Conservation (phyloP, 2,329 filamentous ascomycete species). For the Coniella vitis region DNA sequence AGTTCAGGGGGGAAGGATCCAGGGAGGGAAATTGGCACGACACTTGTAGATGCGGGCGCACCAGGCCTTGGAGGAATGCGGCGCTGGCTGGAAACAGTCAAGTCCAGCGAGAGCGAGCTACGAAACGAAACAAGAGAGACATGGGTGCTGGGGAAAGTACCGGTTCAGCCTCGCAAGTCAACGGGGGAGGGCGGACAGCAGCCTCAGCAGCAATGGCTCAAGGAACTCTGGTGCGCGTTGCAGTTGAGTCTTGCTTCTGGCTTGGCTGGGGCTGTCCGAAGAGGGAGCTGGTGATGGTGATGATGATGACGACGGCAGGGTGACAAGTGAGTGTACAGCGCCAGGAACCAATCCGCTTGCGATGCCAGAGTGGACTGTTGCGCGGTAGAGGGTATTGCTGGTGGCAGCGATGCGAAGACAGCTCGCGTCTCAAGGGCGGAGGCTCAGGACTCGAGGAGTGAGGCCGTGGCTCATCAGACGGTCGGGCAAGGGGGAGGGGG, state of each 20-base stretch:
- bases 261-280: not conserved
- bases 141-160: slow-evolving; percentile 9
- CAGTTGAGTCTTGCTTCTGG: slow-evolving; percentile 12
- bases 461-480: slow-evolving; percentile 14
- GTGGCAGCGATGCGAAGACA: slow-evolving; percentile 10
- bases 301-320: not conserved
- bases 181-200: slow-evolving; percentile 14
- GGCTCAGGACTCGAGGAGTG: not conserved
- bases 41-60: slow-evolving; percentile 1
- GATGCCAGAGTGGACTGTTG: slow-evolving; percentile 6
- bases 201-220: slow-evolving; percentile 15
- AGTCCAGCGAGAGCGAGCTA: not conserved
- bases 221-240: slow-evolving; percentile 15
- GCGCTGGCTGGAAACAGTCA: slow-evolving; percentile 2
- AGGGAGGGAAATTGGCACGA: not conserved
- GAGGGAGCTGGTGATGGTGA: slow-evolving; percentile 3
- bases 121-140: slow-evolving; percentile 2
- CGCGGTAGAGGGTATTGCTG: slow-evolving; percentile 5
- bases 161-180: slow-evolving; percentile 16
- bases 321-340: slow-evolving; percentile 3
- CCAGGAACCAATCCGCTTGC: slow-evolving; percentile 9
- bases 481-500: slow-evolving; percentile 10
- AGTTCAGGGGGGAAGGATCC: not conserved
- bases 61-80: not conserved
- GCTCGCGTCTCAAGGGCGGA: slow-evolving; percentile 14